These are phyloP conservation scores for Logfia minima DNA, from an alignment of 129 eudicot species.

Conservation along the genomic window DNA sequence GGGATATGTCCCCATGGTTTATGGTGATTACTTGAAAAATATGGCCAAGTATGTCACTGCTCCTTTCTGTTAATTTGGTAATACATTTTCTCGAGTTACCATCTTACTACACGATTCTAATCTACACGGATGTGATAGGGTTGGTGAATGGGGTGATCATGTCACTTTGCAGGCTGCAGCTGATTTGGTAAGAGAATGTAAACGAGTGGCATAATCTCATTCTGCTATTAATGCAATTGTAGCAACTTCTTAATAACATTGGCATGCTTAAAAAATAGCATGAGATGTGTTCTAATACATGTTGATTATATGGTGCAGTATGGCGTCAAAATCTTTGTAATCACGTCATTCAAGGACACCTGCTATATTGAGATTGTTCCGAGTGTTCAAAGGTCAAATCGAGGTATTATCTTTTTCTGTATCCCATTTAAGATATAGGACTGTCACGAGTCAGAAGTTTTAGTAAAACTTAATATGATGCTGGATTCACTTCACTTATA, in stretches of 20 bases:
- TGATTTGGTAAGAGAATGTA: slow-evolving; percentile 57
- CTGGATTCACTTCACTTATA: background rate
- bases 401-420: slow-evolving; percentile 49
- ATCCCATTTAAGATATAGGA: background rate
- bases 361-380: slow-evolving; percentile 93
- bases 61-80: slow-evolving; percentile 11
- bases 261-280: slow-evolving; percentile 8
- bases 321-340: slow-evolving; percentile 81
- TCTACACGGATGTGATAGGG: slow-evolving; percentile 43
- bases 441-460: background rate
- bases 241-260: background rate
- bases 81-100: slow-evolving; percentile 8
- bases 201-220: background rate
- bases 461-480: background rate
- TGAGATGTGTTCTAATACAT: slow-evolving; percentile 18
- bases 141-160: slow-evolving; percentile 98
- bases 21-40: slow-evolving; percentile 69
- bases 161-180: slow-evolving; percentile 99
- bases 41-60: slow-evolving; percentile 71
- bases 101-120: slow-evolving; percentile 25
- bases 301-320: slow-evolving; percentile 54
- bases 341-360: slow-evolving; percentile 88
- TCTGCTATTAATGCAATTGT: background rate
- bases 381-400: slow-evolving; percentile 63
- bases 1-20: slow-evolving; percentile 94